phyloP scores from a whole-genome alignment of 768 basidiomycete genomes.

The Filobasidium wieringae region DNA sequence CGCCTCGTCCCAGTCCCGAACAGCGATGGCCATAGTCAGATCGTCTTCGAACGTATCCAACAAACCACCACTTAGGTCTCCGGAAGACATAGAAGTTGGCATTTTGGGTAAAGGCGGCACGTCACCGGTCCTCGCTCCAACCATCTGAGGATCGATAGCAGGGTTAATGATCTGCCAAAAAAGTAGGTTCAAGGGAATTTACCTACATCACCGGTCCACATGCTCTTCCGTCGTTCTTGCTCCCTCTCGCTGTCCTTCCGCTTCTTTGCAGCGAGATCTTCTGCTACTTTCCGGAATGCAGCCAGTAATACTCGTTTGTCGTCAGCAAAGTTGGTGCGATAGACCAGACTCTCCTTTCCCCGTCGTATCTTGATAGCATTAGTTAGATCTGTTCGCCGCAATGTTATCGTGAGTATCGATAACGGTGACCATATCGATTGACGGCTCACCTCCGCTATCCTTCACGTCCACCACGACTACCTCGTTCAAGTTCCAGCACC shows the following conservation, averaged over 20 bases:
- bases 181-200: neutral
- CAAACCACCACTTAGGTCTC: conserved; percentile 55
- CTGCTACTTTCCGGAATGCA: conserved; percentile 82
- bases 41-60: conserved; percentile 84
- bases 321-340: conserved; percentile 63
- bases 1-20: conserved; percentile 78
- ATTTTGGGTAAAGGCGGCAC: conserved; percentile 45
- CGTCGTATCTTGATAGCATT: conserved; percentile 93
- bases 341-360: conserved; percentile 88
- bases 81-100: conserved; percentile 54
- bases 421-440: neutral
- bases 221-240: conserved; percentile 66
- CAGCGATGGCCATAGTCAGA: conserved; percentile 76
- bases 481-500: conserved; percentile 85
- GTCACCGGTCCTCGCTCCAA: neutral
- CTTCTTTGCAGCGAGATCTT: conserved; percentile 74
- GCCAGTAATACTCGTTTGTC: conserved; percentile 79
- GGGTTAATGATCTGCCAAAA: neutral
- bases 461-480: conserved; percentile 93
- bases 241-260: conserved; percentile 90
- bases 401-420: neutral
- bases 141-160: neutral
- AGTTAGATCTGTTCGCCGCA: conserved; percentile 49
- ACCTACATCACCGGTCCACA: conserved; percentile 43
- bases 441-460: conserved; percentile 67